phyloP scores from a whole-genome alignment of 345 rosid genomes.

The Eucalyptus polybractea region DNA sequence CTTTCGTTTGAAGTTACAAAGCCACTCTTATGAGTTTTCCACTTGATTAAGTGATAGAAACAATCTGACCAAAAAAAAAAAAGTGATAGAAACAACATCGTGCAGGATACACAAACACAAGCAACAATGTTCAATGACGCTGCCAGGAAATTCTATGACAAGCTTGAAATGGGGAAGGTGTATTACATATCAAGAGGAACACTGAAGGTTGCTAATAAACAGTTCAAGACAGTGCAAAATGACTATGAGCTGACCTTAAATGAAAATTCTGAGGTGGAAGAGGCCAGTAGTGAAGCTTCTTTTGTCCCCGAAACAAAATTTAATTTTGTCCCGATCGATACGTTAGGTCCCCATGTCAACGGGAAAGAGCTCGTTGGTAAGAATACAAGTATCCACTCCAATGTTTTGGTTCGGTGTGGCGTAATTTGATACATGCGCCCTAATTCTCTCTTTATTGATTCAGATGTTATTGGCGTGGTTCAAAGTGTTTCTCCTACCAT shows the following conservation, averaged over 20 bases:
- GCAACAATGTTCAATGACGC: conserved; percentile 97
- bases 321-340: conserved; percentile 68
- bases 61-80: too few species aligned
- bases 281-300: conserved; percentile 49
- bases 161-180: conserved; percentile 71
- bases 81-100: background rate
- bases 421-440: background rate
- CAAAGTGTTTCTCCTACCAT: conserved; percentile 73
- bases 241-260: conserved; percentile 93
- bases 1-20: background rate
- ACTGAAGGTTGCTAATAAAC: conserved; percentile 79
- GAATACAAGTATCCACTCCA: background rate
- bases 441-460: background rate
- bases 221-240: conserved; percentile 74
- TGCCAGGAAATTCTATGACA: conserved; percentile 68
- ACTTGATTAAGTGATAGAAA: background rate
- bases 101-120: conserved; percentile 85
- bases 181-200: conserved; percentile 79
- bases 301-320: conserved; percentile 72
- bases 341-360: conserved; percentile 59
- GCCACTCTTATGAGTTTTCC: background rate
- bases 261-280: conserved; percentile 80
- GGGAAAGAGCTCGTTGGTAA: conserved; percentile 73
- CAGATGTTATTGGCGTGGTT: conserved; percentile 82
- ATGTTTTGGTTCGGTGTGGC: background rate